These are phyloP conservation scores for Podospora sp. DNA, from an alignment of 495 filamentous ascomycete species.

Conservation along the genomic window DNA sequence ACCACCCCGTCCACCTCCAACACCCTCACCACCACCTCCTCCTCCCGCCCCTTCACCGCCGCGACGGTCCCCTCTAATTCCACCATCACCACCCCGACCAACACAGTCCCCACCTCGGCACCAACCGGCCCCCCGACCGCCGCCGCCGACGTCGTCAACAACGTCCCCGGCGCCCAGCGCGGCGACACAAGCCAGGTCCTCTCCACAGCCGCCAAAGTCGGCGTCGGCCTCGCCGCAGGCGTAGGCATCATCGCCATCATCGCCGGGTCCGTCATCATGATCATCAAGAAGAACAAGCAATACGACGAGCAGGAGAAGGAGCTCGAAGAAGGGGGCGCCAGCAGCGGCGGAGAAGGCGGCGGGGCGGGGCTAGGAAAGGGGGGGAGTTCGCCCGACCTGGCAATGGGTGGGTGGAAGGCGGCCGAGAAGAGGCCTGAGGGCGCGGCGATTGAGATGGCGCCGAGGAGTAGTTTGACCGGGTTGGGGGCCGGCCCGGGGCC, in stretches of 20 bases:
- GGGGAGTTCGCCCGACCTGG: neutral
- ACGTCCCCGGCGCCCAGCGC: neutral
- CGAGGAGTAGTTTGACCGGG: neutral
- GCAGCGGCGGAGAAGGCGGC: too few species aligned
- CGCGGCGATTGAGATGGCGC: neutral
- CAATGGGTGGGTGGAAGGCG: neutral
- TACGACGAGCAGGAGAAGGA: neutral
- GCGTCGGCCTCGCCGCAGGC: conserved; percentile 10
- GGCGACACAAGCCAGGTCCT: neutral
- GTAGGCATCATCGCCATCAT: neutral
- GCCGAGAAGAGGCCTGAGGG: conserved; percentile 2
- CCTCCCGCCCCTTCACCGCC: neutral
- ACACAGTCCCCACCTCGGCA: neutral
- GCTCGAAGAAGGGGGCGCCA: neutral
- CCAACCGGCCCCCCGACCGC: neutral
- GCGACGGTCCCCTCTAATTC: neutral
- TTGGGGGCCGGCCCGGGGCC: neutral
- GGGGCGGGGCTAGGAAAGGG: neutral
- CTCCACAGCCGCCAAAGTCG: conserved; percentile 9
- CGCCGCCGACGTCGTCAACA: neutral
- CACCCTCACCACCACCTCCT: neutral
- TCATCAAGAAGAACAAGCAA: neutral
- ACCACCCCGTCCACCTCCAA: neutral
- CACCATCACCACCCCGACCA: neutral
- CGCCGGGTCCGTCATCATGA: neutral